Conservation (phyloP, 2,329 filamentous ascomycete species). For the Fusarium sp. region DNA sequence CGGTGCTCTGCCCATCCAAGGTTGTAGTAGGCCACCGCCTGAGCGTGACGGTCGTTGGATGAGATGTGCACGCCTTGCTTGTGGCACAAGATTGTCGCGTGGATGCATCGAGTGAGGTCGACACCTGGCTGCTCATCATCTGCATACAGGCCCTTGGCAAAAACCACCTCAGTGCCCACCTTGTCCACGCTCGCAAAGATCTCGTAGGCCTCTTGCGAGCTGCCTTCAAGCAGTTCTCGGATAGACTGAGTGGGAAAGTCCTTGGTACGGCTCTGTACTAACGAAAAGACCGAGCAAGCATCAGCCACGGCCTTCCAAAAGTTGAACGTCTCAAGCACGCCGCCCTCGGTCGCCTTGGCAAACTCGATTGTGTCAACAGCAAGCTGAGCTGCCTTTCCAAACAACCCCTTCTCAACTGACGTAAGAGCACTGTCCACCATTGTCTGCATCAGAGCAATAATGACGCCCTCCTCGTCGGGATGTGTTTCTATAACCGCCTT, state of each 20-base stretch:
- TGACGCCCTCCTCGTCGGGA: slow-evolving; percentile 84
- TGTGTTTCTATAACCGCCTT: slow-evolving; percentile 76
- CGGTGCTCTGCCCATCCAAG: slow-evolving; percentile 93
- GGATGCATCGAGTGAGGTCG: slow-evolving; percentile 70
- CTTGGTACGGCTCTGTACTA: slow-evolving; percentile 74
- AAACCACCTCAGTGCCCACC: slow-evolving; percentile 59
- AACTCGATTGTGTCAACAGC: slow-evolving; percentile 77
- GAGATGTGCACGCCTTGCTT: slow-evolving; percentile 85
- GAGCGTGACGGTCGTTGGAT: slow-evolving; percentile 81
- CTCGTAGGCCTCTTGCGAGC: slow-evolving; percentile 67
- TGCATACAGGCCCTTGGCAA: slow-evolving; percentile 58
- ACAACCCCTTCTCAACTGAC: slow-evolving; percentile 84
- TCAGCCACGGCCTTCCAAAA: slow-evolving; percentile 95
- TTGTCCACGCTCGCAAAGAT: slow-evolving; percentile 78
- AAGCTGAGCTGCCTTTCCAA: slow-evolving; percentile 82
- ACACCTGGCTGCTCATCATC: slow-evolving; percentile 61
- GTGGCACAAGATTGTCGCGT: slow-evolving; percentile 83
- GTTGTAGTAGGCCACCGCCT: slow-evolving; percentile 97
- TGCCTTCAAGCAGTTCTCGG: slow-evolving; percentile 66
- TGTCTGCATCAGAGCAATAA: slow-evolving; percentile 88
- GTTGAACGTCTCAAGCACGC: slow-evolving; percentile 82
- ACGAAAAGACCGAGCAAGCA: slow-evolving; percentile 86
- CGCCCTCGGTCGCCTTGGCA: slow-evolving; percentile 70
- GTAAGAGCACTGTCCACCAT: slow-evolving; percentile 84
- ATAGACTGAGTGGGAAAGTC: slow-evolving; percentile 73